Percentiles rank a stretch among this genome's conserved stretches.
These are phyloP conservation scores for Climacium dendroides DNA, from an alignment of 225 moss, liverwort and hornwort genomes.

Conservation along the genomic window DNA sequence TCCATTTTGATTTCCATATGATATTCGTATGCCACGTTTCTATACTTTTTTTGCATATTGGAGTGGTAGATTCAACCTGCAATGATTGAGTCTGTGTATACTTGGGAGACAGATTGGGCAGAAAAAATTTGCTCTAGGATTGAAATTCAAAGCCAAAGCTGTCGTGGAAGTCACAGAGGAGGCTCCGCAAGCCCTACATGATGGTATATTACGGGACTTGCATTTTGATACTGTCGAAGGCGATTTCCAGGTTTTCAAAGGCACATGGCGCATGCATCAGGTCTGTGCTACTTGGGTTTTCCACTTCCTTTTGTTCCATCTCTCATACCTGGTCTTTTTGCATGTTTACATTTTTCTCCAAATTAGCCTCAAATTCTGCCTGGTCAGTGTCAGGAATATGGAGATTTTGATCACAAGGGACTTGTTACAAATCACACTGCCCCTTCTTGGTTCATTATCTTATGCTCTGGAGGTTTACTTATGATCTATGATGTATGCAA, in stretches of 20 bases:
- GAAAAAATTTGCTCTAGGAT: slow-evolving; percentile 64
- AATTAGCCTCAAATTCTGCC: not conserved
- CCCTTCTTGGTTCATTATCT: not conserved
- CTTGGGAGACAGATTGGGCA: slow-evolving; percentile 56
- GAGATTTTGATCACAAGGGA: not conserved
- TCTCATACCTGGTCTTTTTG: not conserved
- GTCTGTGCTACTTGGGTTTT: not conserved
- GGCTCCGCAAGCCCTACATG: slow-evolving; percentile 6
- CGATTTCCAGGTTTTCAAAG: slow-evolving; percentile 79
- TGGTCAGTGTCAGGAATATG: not conserved
- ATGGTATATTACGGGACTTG: slow-evolving; percentile 45
- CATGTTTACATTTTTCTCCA: not conserved
- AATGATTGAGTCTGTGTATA: not conserved
- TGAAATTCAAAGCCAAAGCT: slow-evolving; percentile 89
- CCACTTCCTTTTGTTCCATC: not conserved
- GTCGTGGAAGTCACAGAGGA: slow-evolving; percentile 81
- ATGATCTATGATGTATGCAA: not conserved
- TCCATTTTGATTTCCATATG: not conserved
- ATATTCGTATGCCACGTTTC: not conserved
- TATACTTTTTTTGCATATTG: not conserved
- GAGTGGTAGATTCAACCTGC: not conserved
- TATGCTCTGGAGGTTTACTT: not conserved
- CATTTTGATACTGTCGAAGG: slow-evolving; percentile 80
- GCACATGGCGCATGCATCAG: slow-evolving; percentile 93
- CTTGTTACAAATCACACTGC: not conserved